Conservation (phyloP, 805 yeast species). For the Saccharomyces kudriavzevii region DNA sequence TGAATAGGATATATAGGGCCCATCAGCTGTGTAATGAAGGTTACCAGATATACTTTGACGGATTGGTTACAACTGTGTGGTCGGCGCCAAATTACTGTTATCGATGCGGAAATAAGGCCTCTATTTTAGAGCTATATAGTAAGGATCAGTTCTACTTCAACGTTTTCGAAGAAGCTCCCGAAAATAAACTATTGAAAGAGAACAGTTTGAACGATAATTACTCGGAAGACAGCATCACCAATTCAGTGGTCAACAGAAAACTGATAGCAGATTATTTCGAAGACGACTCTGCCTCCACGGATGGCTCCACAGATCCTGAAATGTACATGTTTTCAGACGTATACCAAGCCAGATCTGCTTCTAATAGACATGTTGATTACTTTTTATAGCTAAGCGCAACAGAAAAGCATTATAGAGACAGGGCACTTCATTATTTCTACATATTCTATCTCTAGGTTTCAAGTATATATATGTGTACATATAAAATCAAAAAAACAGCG, state of each 20-base stretch:
- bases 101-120: conserved; percentile 93
- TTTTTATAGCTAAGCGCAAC: conserved; percentile 15
- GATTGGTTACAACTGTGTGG: conserved; percentile 94
- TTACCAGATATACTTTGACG: conserved; percentile 82
- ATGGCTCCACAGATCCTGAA: conserved; percentile 4
- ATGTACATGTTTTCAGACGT: conserved; percentile 29
- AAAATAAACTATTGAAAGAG: conserved; percentile 45
- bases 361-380: conserved; percentile 28
- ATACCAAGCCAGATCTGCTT: conserved; percentile 29
- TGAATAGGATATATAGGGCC: conserved; percentile 81
- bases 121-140: conserved; percentile 80
- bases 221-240: conserved; percentile 1
- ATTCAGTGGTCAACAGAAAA: conserved; percentile 11
- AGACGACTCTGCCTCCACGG: conserved; percentile 7
- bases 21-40: conserved; percentile 98
- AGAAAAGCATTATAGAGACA: background rate
- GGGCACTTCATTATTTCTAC: background rate
- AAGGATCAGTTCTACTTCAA: conserved; percentile 69
- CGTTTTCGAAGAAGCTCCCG: conserved; percentile 96
- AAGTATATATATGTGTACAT: background rate
- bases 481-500: conserved; percentile 1
- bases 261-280: conserved; percentile 16
- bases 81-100: conserved; percentile 97
- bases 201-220: conserved; percentile 5
- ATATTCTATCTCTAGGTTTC: background rate